These are phyloP conservation scores for Hypoxylon sp. DNA, from an alignment of 2,329 filamentous ascomycete genomes.

Conservation along the genomic window DNA sequence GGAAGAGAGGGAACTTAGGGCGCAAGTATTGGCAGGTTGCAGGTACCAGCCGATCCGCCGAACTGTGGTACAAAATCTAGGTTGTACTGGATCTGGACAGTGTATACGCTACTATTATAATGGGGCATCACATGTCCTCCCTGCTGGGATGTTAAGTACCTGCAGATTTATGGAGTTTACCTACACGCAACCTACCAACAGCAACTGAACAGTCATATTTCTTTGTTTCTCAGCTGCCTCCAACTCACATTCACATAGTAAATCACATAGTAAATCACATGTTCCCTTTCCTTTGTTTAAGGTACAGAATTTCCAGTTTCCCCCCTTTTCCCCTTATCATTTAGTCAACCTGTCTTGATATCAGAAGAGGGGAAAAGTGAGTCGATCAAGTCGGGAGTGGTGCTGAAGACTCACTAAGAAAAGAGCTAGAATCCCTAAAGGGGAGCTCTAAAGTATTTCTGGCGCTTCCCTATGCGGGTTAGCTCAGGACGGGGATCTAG, in stretches of 20 bases:
- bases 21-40: conserved; percentile 12
- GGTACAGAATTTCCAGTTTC: too few relatives aligned
- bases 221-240: conserved; percentile 12
- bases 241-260: too few relatives aligned
- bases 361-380: conserved; percentile 20
- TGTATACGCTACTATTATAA: conserved; percentile 21
- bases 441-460: conserved; percentile 18
- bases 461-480: conserved; percentile 17
- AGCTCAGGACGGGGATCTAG: conserved; percentile 26
- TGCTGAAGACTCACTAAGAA: conserved; percentile 10
- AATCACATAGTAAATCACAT: conserved; percentile 6
- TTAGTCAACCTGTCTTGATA: neutral
- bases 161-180: conserved; percentile 17
- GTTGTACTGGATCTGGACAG: neutral
- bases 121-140: conserved; percentile 6
- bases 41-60: conserved; percentile 20
- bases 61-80: neutral
- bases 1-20: conserved; percentile 19
- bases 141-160: conserved; percentile 11
- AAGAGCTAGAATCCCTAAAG: conserved; percentile 21
- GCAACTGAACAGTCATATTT: conserved; percentile 9
- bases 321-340: conserved; percentile 5
- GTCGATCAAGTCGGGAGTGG: conserved; percentile 16
- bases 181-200: conserved; percentile 14
- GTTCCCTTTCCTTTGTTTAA: conserved; percentile 18